Percentiles rank a stretch among this genome's conserved stretches.
Evolutionary conservation across 192 early-diverging fungal genomes (phyloP).

Genomic region (Umbelopsis sp.): DNA sequence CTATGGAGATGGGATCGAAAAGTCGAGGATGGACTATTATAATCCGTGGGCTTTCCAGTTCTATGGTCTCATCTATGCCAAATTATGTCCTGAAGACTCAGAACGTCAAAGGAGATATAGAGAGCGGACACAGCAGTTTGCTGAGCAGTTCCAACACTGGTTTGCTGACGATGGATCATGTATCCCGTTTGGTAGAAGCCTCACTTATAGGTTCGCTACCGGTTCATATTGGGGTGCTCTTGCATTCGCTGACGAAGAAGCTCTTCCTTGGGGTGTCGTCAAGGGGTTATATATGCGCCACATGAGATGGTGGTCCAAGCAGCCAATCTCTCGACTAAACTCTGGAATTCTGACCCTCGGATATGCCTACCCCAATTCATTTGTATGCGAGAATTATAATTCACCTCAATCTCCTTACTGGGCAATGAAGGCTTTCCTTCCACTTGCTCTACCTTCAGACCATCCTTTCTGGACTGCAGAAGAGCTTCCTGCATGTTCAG

Average conservation of each 20-base stretch:
- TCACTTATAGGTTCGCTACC: conserved; percentile 14
- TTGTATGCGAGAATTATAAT: conserved; percentile 17
- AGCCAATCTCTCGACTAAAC: conserved; percentile 18
- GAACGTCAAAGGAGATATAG: background rate
- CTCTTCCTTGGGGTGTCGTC: conserved; percentile 24
- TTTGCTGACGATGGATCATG: conserved; percentile 23
- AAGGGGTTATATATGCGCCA: conserved; percentile 24
- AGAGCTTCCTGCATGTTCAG: background rate
- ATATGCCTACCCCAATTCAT: conserved; percentile 20
- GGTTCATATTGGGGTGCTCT: conserved; percentile 15
- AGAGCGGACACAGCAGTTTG: conserved; percentile 3
- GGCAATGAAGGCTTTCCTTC: conserved; percentile 18
- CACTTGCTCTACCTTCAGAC: background rate
- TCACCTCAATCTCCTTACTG: conserved; percentile 24
- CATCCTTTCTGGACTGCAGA: conserved; percentile 21
- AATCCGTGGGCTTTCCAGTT: conserved; percentile 21
- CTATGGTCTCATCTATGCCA: conserved; percentile 15
- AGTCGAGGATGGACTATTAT: conserved; percentile 19
- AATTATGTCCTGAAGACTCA: conserved; percentile 12
- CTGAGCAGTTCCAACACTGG: conserved; percentile 23
- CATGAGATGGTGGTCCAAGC: conserved; percentile 25
- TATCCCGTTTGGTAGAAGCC: conserved; percentile 16
- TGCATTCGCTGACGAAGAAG: conserved; percentile 21
- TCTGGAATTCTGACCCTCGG: conserved; percentile 5
- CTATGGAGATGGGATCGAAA: conserved; percentile 20